A percentile compares a stretch with the other conserved stretches of the same genome.
These are phyloP conservation scores for Pleurotus citrinopileatus DNA, from an alignment of 768 basidiomycete species.

Conservation along the genomic window DNA sequence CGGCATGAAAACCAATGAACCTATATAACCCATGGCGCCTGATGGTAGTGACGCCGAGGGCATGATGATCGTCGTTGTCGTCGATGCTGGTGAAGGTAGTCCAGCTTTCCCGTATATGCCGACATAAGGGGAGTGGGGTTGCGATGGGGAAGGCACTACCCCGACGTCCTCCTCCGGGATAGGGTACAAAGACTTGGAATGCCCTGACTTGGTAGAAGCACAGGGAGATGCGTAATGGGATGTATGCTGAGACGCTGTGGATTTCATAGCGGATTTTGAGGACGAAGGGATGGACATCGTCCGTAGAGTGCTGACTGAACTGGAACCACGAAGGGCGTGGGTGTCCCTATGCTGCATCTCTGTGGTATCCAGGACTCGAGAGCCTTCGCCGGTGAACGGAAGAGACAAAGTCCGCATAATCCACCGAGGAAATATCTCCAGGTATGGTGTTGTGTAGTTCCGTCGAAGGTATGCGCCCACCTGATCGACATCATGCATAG, in stretches of 20 bases:
- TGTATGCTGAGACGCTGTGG: background rate
- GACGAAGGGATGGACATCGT: background rate
- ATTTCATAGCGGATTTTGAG: background rate
- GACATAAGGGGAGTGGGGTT: background rate
- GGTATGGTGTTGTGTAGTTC: background rate
- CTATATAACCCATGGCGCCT: background rate
- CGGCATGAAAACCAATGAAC: constrained; percentile 1
- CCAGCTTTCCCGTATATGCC: background rate
- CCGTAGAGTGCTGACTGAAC: background rate
- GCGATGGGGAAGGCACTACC: background rate
- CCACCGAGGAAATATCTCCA: constrained; percentile 4
- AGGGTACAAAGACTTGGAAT: background rate
- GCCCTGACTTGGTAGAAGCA: background rate
- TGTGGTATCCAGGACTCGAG: background rate
- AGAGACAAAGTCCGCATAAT: background rate
- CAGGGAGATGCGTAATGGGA: background rate
- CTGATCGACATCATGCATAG: constrained; percentile 5
- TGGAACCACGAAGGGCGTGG: background rate
- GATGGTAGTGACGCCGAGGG: background rate
- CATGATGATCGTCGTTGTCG: too few species aligned
- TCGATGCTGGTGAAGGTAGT: background rate
- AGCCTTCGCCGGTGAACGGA: background rate
- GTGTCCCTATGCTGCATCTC: background rate
- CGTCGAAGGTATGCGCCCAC: background rate
- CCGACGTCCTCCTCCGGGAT: constrained; percentile 1